Base-by-base conservation (phyloP, 495 filamentous ascomycete genomes). In the Hypoxylon intermedium region DNA sequence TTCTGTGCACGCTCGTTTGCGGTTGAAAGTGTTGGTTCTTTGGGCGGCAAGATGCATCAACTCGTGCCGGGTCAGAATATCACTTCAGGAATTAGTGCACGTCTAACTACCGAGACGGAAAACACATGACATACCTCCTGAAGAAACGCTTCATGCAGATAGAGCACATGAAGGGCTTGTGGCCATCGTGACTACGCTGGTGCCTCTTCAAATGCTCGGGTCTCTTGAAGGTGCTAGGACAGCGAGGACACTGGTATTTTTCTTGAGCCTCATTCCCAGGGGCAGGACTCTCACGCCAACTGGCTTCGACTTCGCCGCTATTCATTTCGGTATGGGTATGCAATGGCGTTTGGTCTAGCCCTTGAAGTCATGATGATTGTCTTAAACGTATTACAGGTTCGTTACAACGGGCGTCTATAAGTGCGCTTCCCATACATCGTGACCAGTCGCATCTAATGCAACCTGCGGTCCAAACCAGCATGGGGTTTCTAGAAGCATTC, bases 161-260 rank as follows among this genome's bases (percentile, higher is more conserved):
- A 6, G 79, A 72, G 63, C 88, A 91, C 59, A 85, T 82, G 62
- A 89, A 89, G 0, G 83, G 84, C 61, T 87, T 87, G 67, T 87
- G 85, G 55, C 86, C 87, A 0, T 85, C 85, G 66, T 91, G 88
- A 42, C 86, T 87, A 34, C 87, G 81, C 57, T 88, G 76, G 71
- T 91, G 87, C 24, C 88, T 79, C 71, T 89, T 91, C 36, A 91
- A 68, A 72, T 91, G 87, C 65, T 91, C 88, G 13, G 85, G 79
- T 63, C 88, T 74, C 34, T 85, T 83, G 66, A 91, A 91, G 7
- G 80, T 82, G 18, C 76, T 82, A 38, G 76, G 70, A 48, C 83
- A 85, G 24, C 79, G 72, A 3, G 75, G 73, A 53, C 83, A 85
- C 71, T 77, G 65, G 26, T 72, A 68, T 58, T 69, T 67, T 31